Evolutionary conservation across 805 yeast species (phyloP), one percentile per base, ranked within the genome.

Genomic region (Candida jianshihensis): DNA sequence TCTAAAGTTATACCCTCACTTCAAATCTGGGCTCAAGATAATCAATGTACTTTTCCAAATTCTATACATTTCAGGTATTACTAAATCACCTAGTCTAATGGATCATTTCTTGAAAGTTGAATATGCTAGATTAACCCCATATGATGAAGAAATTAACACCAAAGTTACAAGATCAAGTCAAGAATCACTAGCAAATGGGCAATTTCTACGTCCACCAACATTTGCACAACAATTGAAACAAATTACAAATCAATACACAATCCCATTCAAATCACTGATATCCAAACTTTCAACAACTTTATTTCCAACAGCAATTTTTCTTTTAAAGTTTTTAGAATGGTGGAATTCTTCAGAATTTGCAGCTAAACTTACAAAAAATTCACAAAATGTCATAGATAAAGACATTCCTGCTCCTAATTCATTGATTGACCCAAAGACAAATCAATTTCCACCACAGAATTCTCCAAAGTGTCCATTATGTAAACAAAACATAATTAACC

Each of bases 251-350:
- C 34, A 35, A 12, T 48, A 45, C 30, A 38, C 41, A 24, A 33
- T 32, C 2, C 51, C 55, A 14, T 5, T 54, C 1, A 29, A 41
- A 27, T 30, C 42, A 31, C 40, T 40, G 15, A 34, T 43, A 9
- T 46, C 52, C 26, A 46, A 35, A 14, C 17, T 42, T 16, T 47
- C 60, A 26, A 42, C 53, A 21, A 54, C 83, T 3, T 56, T 78
- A 31, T 75, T 90, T 59, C 96, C 96, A 0, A 69, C 81, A 0
- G 85, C 94, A 3, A 81, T 89, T 35, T 88, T 90, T 53, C 51
- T 79, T 18, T 66, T 89, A 41, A 86, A 87, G 59, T 85, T 89
- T 48, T 66, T 87, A 25, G 97, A 89, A 57, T 89, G 97, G 96
- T 89, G 95, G 94, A 76, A 78, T 42, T 73, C 83, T 19, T 77